Evolutionary conservation across 192 early-diverging fungal species (phyloP), one percentile per base, ranked within the genome.

Genomic region (Entrophospora sp.): DNA sequence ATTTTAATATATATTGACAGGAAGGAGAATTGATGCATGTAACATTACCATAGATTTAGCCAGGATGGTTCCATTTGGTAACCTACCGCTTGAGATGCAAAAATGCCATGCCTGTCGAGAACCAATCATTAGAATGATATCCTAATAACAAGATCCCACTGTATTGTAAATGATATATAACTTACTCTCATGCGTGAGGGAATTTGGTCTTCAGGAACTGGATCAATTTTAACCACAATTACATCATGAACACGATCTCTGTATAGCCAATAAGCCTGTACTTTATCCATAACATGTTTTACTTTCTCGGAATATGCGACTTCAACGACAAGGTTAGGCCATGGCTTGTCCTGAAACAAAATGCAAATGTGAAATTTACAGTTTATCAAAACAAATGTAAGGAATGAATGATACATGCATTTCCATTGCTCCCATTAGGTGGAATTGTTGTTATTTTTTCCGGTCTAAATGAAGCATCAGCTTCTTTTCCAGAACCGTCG

Each of bases 141-240:
- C 45, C 45, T 49, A 64, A 31, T 18, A 30, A 55, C 8, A 31
- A 55, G 44, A 27, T 45, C 45, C n/a, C 34, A 22, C 22, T 28
- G 31, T 64, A 49, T 16, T 24, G 44, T 35, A n/a, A n/a, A 31
- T 34, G 49, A 35, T 34, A 64, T 49, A 49, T 49, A 49, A 35
- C 45, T 64, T 64, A 64, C 61, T n/a, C 61, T 64, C 61, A 64
- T 64, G 49, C 61, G 61, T 16, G 36, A 30, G 2, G 61, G 61
- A 12, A 61, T 32, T 49, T 63, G 14, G 32, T 6, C 38, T 27
- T 60, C 12, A 24, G 57, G 25, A 43, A 60, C 57, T 13, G 61
- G 61, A 49, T 64, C 61, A 14, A 64, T 64, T 49, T 64, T 64
- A 49, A 64, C 61, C 46, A 64, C 49, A 49, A 64, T 48, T 49